These are phyloP conservation scores for Fusarium newnesense DNA, from an alignment of 2,329 filamentous ascomycete genomes.

Conservation along the genomic window DNA sequence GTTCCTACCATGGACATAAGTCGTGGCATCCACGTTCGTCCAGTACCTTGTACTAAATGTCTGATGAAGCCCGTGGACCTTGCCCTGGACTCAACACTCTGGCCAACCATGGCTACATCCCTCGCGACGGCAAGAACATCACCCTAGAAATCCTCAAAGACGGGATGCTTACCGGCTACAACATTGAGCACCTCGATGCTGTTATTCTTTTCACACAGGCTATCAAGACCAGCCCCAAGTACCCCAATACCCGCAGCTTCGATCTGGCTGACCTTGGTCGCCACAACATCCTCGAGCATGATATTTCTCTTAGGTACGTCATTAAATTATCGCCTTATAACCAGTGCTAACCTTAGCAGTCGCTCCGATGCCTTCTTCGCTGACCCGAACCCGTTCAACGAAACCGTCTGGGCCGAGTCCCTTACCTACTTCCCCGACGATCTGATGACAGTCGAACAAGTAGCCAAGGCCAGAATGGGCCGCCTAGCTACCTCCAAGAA, in stretches of 20 bases:
- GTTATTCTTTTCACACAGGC: conserved; percentile 5
- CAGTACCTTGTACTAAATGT: background rate
- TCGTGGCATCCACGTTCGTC: accelerated
- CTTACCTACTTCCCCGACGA: background rate
- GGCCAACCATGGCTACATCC: conserved; percentile 14
- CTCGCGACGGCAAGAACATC: conserved; percentile 1
- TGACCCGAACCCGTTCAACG: background rate
- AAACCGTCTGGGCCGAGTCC: conserved; percentile 1
- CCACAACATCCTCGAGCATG: conserved; percentile 5
- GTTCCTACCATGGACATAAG: accelerated
- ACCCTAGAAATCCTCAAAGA: background rate
- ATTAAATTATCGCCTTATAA: accelerated
- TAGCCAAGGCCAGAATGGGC: conserved; percentile 6
- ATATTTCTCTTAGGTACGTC: background rate
- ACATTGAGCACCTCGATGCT: conserved; percentile 3
- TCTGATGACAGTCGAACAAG: conserved; percentile 2
- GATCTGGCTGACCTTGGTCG: background rate
- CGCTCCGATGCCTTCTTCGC: conserved; percentile 12
- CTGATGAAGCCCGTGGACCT: background rate
- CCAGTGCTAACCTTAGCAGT: background rate
- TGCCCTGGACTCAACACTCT: conserved; percentile 7
- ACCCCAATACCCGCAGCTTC: background rate
- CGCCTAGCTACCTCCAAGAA: background rate
- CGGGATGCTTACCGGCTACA: conserved; percentile 1
- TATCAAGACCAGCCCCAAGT: conserved; percentile 7